phyloP scores from a whole-genome alignment of 768 basidiomycete genomes.

The Nidularia pulvinata region DNA sequence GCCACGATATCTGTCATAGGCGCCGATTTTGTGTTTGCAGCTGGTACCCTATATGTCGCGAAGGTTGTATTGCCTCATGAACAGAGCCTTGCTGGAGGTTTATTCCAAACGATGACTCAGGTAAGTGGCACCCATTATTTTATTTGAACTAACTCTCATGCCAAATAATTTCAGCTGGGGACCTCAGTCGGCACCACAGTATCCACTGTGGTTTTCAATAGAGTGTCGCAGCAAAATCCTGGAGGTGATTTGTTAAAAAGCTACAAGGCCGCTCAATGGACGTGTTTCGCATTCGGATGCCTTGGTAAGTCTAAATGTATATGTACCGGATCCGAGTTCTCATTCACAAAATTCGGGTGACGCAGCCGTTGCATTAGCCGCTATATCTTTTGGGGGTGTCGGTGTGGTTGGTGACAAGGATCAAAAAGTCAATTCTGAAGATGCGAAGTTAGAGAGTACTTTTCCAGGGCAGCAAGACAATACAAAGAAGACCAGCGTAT shows the following conservation, averaged over 20 bases:
- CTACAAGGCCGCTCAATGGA: conserved; percentile 70
- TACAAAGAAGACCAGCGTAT: no score
- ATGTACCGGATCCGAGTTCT: not conserved
- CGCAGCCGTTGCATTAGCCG: conserved; percentile 4
- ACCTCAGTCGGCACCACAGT: conserved; percentile 71
- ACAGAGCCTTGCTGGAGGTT: conserved; percentile 72
- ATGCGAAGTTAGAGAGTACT: no score
- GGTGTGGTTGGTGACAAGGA: no score
- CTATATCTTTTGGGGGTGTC: not conserved
- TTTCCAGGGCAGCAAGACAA: no score
- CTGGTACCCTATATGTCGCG: conserved; percentile 76
- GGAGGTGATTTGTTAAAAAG: conserved; percentile 34
- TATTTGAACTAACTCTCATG: not conserved
- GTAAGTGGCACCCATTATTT: conserved; percentile 29
- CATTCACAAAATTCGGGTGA: not conserved
- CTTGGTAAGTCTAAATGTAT: conserved; percentile 38
- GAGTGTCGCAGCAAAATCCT: conserved; percentile 35
- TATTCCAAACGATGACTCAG: conserved; percentile 82
- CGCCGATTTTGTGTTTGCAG: conserved; percentile 75
- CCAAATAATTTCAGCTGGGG: conserved; percentile 46
- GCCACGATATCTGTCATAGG: conserved; percentile 68
- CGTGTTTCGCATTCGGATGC: conserved; percentile 57
- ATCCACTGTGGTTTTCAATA: conserved; percentile 70
- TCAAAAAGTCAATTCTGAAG: no score
- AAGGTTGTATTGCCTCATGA: conserved; percentile 66